Percentiles rank a stretch among this genome's conserved stretches.
These are phyloP conservation scores for Coriaria nepalensis DNA, from an alignment of 306 rosid genomes.

Conservation along the genomic window DNA sequence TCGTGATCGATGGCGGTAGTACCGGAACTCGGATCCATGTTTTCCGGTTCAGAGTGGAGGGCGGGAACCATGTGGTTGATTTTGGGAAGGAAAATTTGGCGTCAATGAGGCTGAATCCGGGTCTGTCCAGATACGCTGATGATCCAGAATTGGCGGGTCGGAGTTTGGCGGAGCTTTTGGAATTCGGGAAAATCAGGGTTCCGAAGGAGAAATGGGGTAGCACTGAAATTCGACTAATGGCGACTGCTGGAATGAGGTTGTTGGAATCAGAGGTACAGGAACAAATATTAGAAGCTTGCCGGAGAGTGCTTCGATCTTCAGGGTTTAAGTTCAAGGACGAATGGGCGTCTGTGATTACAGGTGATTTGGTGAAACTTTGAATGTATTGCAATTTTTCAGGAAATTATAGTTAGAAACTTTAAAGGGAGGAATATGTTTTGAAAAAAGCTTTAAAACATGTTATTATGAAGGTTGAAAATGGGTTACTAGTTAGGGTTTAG, in stretches of 20 bases:
- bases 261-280: slow-evolving; percentile 34
- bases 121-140: slow-evolving; percentile 51
- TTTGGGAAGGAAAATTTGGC: slow-evolving; percentile 39
- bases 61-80: slow-evolving; percentile 22
- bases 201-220: slow-evolving; percentile 58
- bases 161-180: slow-evolving; percentile 47
- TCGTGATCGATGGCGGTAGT: slow-evolving; percentile 82
- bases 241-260: slow-evolving; percentile 85
- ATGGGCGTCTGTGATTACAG: slow-evolving; percentile 86
- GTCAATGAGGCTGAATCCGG: slow-evolving; percentile 68
- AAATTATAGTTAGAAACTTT: background rate
- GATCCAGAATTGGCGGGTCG: slow-evolving; percentile 47
- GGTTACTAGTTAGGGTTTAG: too few relatives aligned
- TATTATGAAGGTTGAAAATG: too few relatives aligned
- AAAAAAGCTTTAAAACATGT: too few relatives aligned
- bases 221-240: slow-evolving; percentile 83
- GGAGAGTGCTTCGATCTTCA: slow-evolving; percentile 35
- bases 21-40: slow-evolving; percentile 82
- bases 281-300: slow-evolving; percentile 53
- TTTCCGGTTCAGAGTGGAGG: slow-evolving; percentile 25
- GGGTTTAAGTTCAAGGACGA: slow-evolving; percentile 65
- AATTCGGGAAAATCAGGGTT: slow-evolving; percentile 46
- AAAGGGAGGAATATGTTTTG: too few relatives aligned
- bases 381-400: background rate
- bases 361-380: slow-evolving; percentile 16